Conservation (phyloP, 2,329 filamentous ascomycete genomes). For the Talaromyces sp. region DNA sequence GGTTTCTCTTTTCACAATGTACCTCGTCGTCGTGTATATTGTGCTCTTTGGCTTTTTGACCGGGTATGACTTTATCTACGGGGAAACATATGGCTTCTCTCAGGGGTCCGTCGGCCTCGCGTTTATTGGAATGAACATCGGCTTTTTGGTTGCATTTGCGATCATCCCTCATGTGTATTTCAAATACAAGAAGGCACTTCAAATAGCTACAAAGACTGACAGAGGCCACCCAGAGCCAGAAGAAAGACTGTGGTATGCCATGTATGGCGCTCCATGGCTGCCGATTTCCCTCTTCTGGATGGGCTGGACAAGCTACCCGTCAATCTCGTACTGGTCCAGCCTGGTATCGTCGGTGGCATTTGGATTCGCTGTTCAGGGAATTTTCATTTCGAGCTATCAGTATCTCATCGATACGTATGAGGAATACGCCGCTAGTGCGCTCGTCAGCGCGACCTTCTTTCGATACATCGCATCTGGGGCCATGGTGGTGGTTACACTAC, state of each 20-base stretch:
- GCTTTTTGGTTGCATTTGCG: constrained; percentile 27
- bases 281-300: constrained; percentile 47
- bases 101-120: constrained; percentile 36
- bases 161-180: constrained; percentile 41
- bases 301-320: constrained; percentile 40
- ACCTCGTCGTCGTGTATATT: constrained; percentile 25
- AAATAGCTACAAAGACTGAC: background rate
- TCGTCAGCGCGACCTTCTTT: constrained; percentile 29
- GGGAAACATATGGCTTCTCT: constrained; percentile 35
- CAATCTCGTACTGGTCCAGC: constrained; percentile 35
- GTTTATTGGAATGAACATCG: constrained; percentile 39
- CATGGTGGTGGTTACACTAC: constrained; percentile 30
- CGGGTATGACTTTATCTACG: constrained; percentile 24
- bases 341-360: constrained; percentile 41
- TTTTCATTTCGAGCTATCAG: constrained; percentile 31
- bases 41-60: constrained; percentile 24
- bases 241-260: constrained; percentile 41
- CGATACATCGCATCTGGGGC: constrained; percentile 26
- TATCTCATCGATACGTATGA: constrained; percentile 29
- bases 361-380: constrained; percentile 55
- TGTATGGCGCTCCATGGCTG: constrained; percentile 51
- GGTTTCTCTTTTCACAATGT: constrained; percentile 21
- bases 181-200: constrained; percentile 30
- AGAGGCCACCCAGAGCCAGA: constrained; percentile 43
- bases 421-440: constrained; percentile 21